Conservation (phyloP, 371 early-diverging fungal genomes). For the Vairimorpha ceranae region DNA sequence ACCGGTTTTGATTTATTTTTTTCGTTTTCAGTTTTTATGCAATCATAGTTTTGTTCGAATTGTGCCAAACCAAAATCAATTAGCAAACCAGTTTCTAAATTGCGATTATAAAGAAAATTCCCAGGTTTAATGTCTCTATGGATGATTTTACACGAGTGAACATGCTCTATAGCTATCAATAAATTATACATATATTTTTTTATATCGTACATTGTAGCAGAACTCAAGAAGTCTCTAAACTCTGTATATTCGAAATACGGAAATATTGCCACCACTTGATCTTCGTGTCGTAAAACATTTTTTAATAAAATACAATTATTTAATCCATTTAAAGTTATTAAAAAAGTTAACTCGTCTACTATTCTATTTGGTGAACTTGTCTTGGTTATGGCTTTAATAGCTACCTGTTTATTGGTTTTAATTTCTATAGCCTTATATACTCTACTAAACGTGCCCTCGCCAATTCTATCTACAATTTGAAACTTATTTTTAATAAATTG, state of each 20-base stretch:
- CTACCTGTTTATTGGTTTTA: conserved; percentile 68
- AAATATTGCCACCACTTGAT: conserved; percentile 75
- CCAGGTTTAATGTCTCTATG: conserved; percentile 91
- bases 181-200: conserved; percentile 72
- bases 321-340: conserved; percentile 67
- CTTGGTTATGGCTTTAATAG: conserved; percentile 79
- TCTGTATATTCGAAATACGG: conserved; percentile 79
- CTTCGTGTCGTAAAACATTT: conserved; percentile 71
- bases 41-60: conserved; percentile 54
- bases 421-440: conserved; percentile 76
- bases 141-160: conserved; percentile 84
- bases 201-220: conserved; percentile 67
- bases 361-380: conserved; percentile 76
- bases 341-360: conserved; percentile 74
- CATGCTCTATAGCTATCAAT: conserved; percentile 76
- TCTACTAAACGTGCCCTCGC: conserved; percentile 76
- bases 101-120: conserved; percentile 75
- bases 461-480: conserved; percentile 50
- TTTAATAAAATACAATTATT: conserved; percentile 70
- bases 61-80: conserved; percentile 97
- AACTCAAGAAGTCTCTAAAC: conserved; percentile 67
- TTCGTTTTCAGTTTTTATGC: background rate
- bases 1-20: conserved; percentile 63
- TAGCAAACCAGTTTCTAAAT: conserved; percentile 70
- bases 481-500: conserved; percentile 34